phyloP scores from a whole-genome alignment of 306 rosid genomes.

The Prunus salicina region DNA sequence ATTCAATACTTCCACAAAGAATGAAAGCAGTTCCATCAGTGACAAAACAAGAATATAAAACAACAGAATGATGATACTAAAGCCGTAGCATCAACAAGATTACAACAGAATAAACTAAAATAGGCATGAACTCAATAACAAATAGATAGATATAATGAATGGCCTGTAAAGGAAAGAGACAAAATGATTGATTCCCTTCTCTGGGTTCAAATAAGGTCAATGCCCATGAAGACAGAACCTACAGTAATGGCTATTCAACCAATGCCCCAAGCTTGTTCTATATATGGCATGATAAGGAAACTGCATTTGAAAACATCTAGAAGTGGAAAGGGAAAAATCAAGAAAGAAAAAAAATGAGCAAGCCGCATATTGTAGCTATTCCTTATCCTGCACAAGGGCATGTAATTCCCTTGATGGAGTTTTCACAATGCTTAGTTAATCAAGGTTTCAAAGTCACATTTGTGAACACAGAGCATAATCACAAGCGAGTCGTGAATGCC shows the following conservation, averaged over 20 bases:
- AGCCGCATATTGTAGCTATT: constrained; percentile 37
- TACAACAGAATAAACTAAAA: constrained; percentile 22
- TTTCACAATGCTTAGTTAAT: constrained; percentile 41
- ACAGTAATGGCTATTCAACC: background rate
- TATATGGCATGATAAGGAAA: background rate
- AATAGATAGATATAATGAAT: background rate
- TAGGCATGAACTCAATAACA: background rate
- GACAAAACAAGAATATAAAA: background rate
- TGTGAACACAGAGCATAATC: constrained; percentile 39
- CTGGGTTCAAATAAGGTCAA: background rate
- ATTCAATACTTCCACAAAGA: background rate
- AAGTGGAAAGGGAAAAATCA: background rate
- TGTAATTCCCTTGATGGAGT: constrained; percentile 61
- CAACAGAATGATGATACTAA: background rate
- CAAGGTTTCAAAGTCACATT: constrained; percentile 59
- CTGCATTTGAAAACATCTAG: background rate
- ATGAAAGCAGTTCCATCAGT: background rate
- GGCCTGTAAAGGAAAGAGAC: background rate
- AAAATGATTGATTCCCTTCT: background rate
- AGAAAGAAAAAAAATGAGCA: constrained; percentile 19
- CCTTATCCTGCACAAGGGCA: constrained; percentile 83
- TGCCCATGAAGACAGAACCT: background rate
- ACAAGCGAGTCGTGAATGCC: constrained; percentile 34
- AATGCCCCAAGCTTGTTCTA: background rate
- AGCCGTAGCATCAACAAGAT: background rate